These are phyloP conservation scores for Termitomyces sp. DNA, from an alignment of 768 basidiomycete genomes.

Conservation along the genomic window DNA sequence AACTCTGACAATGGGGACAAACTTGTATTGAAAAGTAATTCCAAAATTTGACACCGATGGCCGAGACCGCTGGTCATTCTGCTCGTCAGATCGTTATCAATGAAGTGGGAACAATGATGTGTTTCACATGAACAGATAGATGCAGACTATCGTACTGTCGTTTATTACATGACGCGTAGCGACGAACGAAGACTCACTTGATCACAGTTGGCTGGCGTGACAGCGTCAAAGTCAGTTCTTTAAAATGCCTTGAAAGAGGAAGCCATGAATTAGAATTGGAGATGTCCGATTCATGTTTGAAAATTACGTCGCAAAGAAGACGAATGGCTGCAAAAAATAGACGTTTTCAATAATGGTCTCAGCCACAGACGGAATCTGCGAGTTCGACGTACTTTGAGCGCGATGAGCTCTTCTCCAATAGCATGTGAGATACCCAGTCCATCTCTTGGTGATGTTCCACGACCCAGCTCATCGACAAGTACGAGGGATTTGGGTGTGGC, in stretches of 20 bases:
- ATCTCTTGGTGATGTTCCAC: slow-evolving; percentile 84
- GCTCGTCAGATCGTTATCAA: background rate
- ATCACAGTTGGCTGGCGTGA: slow-evolving; percentile 73
- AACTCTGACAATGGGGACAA: background rate
- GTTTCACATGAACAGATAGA: slow-evolving; percentile 65
- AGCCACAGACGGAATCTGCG: background rate
- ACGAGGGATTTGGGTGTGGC: slow-evolving; percentile 68
- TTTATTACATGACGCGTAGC: background rate
- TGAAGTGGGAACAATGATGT: background rate
- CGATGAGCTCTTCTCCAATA: slow-evolving; percentile 73
- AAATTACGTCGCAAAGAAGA: slow-evolving; percentile 85
- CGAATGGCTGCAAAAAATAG: slow-evolving; percentile 51
- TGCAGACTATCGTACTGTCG: slow-evolving; percentile 53
- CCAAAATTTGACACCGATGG: slow-evolving; percentile 55
- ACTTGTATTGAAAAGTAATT: slow-evolving; percentile 79
- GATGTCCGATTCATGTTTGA: background rate
- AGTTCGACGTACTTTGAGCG: slow-evolving; percentile 48
- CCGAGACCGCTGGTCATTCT: slow-evolving; percentile 40
- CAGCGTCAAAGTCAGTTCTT: slow-evolving; percentile 72
- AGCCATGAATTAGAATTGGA: background rate
- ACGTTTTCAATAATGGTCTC: background rate
- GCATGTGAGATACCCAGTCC: slow-evolving; percentile 81
- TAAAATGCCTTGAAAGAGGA: slow-evolving; percentile 55
- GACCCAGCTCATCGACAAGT: slow-evolving; percentile 88
- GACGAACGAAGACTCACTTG: slow-evolving; percentile 40